Evolutionary conservation across 2,329 filamentous ascomycete species (phyloP).

Genomic region (Microdochium trichocladiopsis): DNA sequence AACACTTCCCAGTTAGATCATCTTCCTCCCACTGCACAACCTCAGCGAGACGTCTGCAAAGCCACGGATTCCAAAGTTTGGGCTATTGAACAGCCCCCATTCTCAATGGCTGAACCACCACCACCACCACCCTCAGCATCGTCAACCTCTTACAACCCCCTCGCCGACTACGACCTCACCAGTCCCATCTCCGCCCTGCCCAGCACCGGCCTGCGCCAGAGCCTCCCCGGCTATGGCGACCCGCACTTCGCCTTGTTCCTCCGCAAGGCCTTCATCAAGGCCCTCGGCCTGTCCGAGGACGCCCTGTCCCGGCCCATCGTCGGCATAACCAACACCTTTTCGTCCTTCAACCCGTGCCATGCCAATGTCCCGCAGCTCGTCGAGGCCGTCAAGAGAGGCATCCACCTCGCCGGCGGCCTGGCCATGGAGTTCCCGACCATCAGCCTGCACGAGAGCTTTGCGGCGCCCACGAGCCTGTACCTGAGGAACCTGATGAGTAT

Average conservation of each 20-base stretch:
- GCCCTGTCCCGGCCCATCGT: slow-evolving; percentile 63
- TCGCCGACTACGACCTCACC: not conserved
- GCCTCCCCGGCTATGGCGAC: slow-evolving; percentile 64
- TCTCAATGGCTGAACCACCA: not conserved
- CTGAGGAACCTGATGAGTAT: slow-evolving; percentile 70
- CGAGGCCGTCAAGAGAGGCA: slow-evolving; percentile 61
- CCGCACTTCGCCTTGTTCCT: slow-evolving; percentile 70
- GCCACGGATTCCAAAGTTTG: too few relatives aligned
- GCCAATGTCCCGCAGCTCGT: slow-evolving; percentile 65
- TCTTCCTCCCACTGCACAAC: too few relatives aligned
- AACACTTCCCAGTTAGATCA: too few relatives aligned
- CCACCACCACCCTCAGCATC: not conserved
- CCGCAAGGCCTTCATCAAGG: slow-evolving; percentile 72
- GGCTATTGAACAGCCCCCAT: too few relatives aligned
- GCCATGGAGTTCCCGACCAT: slow-evolving; percentile 71
- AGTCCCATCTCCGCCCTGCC: too few relatives aligned
- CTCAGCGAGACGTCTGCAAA: too few relatives aligned
- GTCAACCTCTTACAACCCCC: too few relatives aligned
- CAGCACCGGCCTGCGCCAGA: slow-evolving; percentile 51
- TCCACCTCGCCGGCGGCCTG: slow-evolving; percentile 59
- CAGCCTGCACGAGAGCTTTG: slow-evolving; percentile 62
- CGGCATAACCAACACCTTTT: slow-evolving; percentile 70
- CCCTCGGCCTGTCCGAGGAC: slow-evolving; percentile 66
- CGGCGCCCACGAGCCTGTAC: slow-evolving; percentile 68
- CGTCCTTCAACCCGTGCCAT: slow-evolving; percentile 68